Conservation (phyloP, 2,329 filamentous ascomycete species). For the Hypoxylon sp. region DNA sequence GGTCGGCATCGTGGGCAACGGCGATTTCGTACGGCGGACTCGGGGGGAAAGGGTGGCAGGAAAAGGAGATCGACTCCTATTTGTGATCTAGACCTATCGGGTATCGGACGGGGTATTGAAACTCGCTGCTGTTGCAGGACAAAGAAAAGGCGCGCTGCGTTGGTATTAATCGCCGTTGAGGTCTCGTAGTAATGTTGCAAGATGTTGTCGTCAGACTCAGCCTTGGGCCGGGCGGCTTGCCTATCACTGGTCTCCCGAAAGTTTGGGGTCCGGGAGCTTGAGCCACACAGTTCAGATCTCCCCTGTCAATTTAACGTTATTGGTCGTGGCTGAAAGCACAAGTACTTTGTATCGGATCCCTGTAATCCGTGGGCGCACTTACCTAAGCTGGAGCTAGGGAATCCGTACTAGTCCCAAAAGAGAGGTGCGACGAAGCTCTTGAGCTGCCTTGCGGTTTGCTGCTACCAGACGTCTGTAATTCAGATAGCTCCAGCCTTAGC, state of each 20-base stretch:
- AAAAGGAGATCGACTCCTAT: conserved; percentile 6
- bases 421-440: conserved; percentile 53
- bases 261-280: conserved; percentile 42
- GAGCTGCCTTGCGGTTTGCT: conserved; percentile 52
- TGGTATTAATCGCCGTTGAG: conserved; percentile 9
- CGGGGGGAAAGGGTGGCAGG: background rate
- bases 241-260: conserved; percentile 21
- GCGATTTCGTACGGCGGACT: background rate
- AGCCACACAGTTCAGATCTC: conserved; percentile 45
- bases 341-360: conserved; percentile 24
- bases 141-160: conserved; percentile 25
- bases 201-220: conserved; percentile 50
- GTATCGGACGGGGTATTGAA: background rate
- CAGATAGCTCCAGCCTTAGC: conserved; percentile 41
- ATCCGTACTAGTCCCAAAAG: conserved; percentile 47
- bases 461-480: conserved; percentile 37
- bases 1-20: conserved; percentile 70
- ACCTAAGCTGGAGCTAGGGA: conserved; percentile 35
- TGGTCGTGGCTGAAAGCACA: conserved; percentile 36
- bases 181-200: conserved; percentile 30
- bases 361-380: conserved; percentile 8
- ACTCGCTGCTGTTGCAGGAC: conserved; percentile 2
- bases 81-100: background rate
- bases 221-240: conserved; percentile 31
- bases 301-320: conserved; percentile 2